Evolutionary conservation across 192 early-diverging fungal species (phyloP).

Genomic region (Haplosporangium gracile): DNA sequence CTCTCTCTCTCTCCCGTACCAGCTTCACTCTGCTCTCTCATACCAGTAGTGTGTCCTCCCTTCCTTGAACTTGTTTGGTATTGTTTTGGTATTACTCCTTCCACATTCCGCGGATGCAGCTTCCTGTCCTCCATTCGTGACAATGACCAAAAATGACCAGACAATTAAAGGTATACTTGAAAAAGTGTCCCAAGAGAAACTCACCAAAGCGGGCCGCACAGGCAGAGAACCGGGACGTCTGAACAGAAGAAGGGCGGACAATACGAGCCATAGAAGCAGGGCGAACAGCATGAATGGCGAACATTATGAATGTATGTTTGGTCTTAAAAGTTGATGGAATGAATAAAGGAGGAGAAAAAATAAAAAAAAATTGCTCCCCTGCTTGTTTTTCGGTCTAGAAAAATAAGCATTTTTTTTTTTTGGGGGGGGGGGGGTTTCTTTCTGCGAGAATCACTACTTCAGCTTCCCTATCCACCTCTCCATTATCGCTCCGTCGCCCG

Average conservation of each 20-base stretch:
- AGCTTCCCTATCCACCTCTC: too few relatives aligned
- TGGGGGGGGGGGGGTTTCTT: too few relatives aligned
- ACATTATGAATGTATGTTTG: not conserved
- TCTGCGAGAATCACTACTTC: not conserved
- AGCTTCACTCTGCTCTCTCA: too few relatives aligned
- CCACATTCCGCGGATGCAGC: not conserved
- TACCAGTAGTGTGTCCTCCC: too few relatives aligned
- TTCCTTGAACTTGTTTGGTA: too few relatives aligned
- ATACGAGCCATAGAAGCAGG: slow-evolving; percentile 11
- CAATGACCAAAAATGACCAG: not conserved
- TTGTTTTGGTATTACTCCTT: not conserved
- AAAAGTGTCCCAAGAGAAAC: not conserved
- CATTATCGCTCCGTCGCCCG: too few relatives aligned
- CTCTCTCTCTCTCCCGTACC: too few relatives aligned
- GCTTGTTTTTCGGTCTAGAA: not conserved
- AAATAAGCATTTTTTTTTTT: slow-evolving; percentile 6
- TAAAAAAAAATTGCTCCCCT: not conserved
- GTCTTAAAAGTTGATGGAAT: not conserved
- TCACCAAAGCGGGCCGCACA: slow-evolving; percentile 57
- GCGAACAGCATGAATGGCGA: not conserved
- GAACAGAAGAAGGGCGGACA: slow-evolving; percentile 26
- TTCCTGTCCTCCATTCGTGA: not conserved
- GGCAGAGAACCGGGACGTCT: slow-evolving; percentile 52
- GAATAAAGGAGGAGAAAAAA: not conserved
- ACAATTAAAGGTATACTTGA: not conserved